Conservation (phyloP, 768 basidiomycete species). For the Kwoniella dejecticola region DNA sequence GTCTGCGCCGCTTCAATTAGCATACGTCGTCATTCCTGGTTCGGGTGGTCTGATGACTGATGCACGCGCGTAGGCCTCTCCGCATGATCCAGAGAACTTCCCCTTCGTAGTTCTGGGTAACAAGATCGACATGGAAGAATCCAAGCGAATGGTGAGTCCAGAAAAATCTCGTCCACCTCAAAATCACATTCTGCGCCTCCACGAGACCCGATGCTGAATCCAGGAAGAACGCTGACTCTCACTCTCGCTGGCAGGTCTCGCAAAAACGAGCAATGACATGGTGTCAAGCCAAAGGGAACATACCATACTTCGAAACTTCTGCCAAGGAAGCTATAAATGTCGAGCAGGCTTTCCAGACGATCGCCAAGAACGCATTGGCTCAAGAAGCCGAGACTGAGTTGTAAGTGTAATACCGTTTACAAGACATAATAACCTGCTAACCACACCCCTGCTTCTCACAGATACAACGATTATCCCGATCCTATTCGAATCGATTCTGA, state of each 20-base stretch:
- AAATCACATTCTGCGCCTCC: neutral
- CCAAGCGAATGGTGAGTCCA: constrained; percentile 83
- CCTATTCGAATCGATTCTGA: constrained; percentile 96
- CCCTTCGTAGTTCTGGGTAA: constrained; percentile 99
- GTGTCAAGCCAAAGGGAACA: constrained; percentile 99
- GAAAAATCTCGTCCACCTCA: neutral
- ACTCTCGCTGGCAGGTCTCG: constrained; percentile 78
- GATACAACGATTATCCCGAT: constrained; percentile 97
- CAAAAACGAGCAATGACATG: constrained; percentile 99
- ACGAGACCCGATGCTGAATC: too few species aligned
- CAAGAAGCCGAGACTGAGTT: constrained; percentile 96
- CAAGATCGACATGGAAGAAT: constrained; percentile 99
- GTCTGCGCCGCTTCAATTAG: too few species aligned
- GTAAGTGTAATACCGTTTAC: constrained; percentile 60
- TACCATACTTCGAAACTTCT: constrained; percentile 99
- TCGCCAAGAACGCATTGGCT: constrained; percentile 98
- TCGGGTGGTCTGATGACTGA: too few species aligned
- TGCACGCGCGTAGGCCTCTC: constrained; percentile 72
- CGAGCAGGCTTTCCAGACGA: constrained; percentile 98
- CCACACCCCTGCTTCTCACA: constrained; percentile 53
- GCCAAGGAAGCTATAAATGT: constrained; percentile 99
- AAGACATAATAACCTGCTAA: too few species aligned
- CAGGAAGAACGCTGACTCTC: too few species aligned
- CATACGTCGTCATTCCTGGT: neutral
- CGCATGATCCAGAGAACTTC: constrained; percentile 99